A percentile compares a stretch with the other conserved stretches of the same genome.
These are phyloP conservation scores for Pleurotus citrinopileatus DNA, from an alignment of 768 basidiomycete genomes.

Conservation along the genomic window DNA sequence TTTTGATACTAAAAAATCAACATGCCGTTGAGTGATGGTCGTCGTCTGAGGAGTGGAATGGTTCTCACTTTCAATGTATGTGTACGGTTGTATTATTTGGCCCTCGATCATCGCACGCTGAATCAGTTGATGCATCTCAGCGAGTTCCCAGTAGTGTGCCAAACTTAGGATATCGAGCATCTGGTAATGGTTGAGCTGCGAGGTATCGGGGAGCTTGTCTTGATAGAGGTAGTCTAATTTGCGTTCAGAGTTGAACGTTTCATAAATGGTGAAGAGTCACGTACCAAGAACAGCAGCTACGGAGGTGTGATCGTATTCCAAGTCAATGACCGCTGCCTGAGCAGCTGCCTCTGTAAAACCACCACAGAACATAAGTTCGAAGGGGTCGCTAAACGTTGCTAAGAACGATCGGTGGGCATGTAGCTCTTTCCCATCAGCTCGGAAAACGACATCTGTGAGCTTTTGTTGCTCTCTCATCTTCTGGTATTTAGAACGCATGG, in stretches of 20 bases:
- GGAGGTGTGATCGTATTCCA: neutral
- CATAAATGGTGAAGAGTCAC: neutral
- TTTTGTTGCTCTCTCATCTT: conserved; percentile 15
- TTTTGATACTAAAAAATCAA: conserved; percentile 18
- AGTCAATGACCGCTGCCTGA: conserved; percentile 9
- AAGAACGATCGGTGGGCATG: conserved; percentile 22
- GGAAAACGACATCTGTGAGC: conserved; percentile 23
- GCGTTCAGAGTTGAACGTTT: neutral
- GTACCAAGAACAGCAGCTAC: neutral
- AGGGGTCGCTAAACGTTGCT: conserved; percentile 21
- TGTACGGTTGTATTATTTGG: conserved; percentile 27
- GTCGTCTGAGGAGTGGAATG: neutral
- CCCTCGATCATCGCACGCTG: conserved; percentile 25
- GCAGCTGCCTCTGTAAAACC: conserved; percentile 16
- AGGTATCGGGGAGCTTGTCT: neutral
- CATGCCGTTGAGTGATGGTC: neutral
- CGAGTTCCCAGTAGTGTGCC: conserved; percentile 24
- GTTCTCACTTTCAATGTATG: conserved; percentile 24
- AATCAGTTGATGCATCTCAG: conserved; percentile 20
- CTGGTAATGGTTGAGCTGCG: neutral
- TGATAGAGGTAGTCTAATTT: neutral
- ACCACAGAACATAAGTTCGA: conserved; percentile 20
- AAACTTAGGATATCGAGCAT: conserved; percentile 26
- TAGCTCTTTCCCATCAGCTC: conserved; percentile 16
- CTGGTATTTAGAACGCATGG: conserved; percentile 18